phyloP scores from a whole-genome alignment of 1,139 yeast genomes.

The Lodderomyces metapsilosis region DNA sequence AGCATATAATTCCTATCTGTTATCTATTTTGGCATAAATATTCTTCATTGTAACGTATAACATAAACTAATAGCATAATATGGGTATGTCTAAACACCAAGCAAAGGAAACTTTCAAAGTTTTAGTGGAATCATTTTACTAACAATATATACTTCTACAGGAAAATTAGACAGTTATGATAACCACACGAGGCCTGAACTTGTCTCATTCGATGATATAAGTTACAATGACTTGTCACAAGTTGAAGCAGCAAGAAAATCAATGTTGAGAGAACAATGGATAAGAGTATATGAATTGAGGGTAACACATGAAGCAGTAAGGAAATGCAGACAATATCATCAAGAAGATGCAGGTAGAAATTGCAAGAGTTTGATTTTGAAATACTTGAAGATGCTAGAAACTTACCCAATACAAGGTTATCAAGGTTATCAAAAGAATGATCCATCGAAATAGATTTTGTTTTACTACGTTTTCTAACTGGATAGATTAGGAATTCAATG shows the following conservation, averaged over 20 bases:
- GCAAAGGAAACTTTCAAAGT: no score
- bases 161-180: conserved; percentile 34
- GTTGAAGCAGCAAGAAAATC: conserved; percentile 74
- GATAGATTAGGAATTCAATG: neutral
- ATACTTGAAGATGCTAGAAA: conserved; percentile 74
- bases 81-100: conserved; percentile 1
- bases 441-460: conserved; percentile 50
- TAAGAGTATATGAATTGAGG: conserved; percentile 66
- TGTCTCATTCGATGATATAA: conserved; percentile 82
- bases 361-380: conserved; percentile 63
- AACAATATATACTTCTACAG: neutral
- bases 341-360: conserved; percentile 74
- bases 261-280: conserved; percentile 77
- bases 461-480: no score
- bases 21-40: no score
- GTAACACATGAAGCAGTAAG: conserved; percentile 73
- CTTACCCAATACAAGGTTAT: conserved; percentile 66
- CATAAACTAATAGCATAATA: no score
- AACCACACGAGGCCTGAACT: conserved; percentile 67
- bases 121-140: conserved; percentile 1
- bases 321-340: conserved; percentile 73
- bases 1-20: no score
- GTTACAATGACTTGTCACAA: conserved; percentile 64
- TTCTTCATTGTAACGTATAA: no score
- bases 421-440: conserved; percentile 85